Conservation (phyloP, 768 basidiomycete species). For the Mycena rosella region DNA sequence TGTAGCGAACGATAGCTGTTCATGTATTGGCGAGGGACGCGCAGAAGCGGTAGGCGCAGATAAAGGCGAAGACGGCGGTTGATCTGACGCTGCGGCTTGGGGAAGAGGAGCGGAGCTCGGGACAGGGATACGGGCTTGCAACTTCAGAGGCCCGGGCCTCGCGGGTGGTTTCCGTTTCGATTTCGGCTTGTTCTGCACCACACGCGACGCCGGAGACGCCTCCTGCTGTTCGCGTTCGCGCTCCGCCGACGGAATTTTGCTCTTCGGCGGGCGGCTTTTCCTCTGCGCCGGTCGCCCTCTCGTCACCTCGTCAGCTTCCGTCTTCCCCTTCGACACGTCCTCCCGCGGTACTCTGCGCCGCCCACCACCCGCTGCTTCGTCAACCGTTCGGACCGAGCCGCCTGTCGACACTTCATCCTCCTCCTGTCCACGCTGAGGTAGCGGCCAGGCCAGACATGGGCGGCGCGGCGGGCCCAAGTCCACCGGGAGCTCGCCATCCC, state of each 20-base stretch:
- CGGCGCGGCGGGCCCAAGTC: rapidly evolving
- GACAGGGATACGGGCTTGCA: background rate
- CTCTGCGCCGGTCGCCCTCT: background rate
- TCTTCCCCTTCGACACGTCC: background rate
- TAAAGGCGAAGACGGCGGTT: background rate
- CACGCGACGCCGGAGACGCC: background rate
- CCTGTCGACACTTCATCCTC: constrained; percentile 3
- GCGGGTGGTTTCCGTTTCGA: background rate
- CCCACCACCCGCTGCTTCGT: background rate
- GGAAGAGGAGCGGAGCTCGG: background rate
- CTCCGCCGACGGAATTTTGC: background rate
- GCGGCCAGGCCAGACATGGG: constrained; percentile 9
- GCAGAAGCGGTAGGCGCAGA: background rate
- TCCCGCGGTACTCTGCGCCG: background rate
- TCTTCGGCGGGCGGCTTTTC: background rate
- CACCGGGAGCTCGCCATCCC: no score
- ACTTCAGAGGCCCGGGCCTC: background rate
- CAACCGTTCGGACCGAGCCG: background rate
- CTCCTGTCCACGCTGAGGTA: background rate
- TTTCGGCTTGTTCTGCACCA: background rate
- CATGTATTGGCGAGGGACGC: background rate
- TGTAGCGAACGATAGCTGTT: background rate
- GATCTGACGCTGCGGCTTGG: background rate
- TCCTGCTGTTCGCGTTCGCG: background rate
- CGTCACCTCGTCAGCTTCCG: background rate